These are phyloP conservation scores for Ophiosphaerella narmari DNA, from an alignment of 2,329 filamentous ascomycete species.

Conservation along the genomic window DNA sequence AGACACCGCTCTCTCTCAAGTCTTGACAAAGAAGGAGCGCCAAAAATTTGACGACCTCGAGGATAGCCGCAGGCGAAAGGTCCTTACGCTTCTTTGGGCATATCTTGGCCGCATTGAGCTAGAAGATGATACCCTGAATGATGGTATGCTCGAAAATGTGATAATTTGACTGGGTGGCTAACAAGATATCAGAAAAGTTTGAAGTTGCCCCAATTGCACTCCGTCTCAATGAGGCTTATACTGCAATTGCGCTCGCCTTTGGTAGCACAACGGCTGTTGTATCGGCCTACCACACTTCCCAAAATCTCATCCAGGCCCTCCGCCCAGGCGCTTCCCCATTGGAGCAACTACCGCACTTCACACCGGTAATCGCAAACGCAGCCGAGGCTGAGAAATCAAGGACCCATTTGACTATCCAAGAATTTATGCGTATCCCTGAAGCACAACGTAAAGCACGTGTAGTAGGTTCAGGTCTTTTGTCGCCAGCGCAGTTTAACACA, in stretches of 20 bases:
- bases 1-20: slow-evolving; percentile 57
- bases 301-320: slow-evolving; percentile 88
- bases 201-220: slow-evolving; percentile 87
- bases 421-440: slow-evolving; percentile 85
- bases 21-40: slow-evolving; percentile 74
- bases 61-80: slow-evolving; percentile 79
- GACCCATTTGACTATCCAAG: slow-evolving; percentile 74
- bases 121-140: slow-evolving; percentile 74
- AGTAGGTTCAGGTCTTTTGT: slow-evolving; percentile 72
- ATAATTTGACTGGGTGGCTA: slow-evolving; percentile 4
- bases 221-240: slow-evolving; percentile 82
- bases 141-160: slow-evolving; percentile 49
- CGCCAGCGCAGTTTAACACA: slow-evolving; percentile 74
- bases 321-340: slow-evolving; percentile 83
- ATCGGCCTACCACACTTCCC: slow-evolving; percentile 78
- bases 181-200: slow-evolving; percentile 70
- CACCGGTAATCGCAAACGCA: slow-evolving; percentile 62
- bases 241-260: slow-evolving; percentile 84
- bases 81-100: slow-evolving; percentile 88
- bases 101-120: slow-evolving; percentile 90
- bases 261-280: slow-evolving; percentile 82
- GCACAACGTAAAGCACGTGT: slow-evolving; percentile 72
- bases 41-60: slow-evolving; percentile 80
- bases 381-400: slow-evolving; percentile 71
- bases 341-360: slow-evolving; percentile 89